A percentile compares a stretch with the other conserved stretches of the same genome.
Evolutionary conservation across 2,329 filamentous ascomycete genomes (phyloP).

Genomic region (Paecilomyces variotii): DNA sequence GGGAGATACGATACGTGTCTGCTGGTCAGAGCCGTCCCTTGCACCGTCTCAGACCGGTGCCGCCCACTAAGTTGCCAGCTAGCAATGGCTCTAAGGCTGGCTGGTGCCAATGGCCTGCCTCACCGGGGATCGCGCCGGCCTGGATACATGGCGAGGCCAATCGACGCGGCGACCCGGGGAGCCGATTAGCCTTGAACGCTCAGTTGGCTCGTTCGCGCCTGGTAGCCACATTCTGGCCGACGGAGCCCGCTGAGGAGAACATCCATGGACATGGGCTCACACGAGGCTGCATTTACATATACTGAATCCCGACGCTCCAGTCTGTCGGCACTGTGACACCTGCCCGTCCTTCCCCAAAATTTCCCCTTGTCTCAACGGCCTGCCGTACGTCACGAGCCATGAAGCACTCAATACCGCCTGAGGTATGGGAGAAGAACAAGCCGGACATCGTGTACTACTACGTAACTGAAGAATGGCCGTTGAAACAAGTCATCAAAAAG

Average conservation of each 20-base stretch:
- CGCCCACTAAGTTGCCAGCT: background rate
- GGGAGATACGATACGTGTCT: conserved; percentile 1
- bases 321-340: conserved; percentile 7
- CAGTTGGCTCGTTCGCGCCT: background rate
- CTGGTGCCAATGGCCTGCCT: background rate
- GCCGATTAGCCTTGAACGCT: background rate
- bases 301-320: conserved; percentile 1
- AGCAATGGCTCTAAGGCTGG: background rate
- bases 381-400: conserved; percentile 20
- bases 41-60: background rate
- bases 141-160: background rate
- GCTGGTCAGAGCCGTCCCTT: background rate
- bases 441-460: conserved; percentile 33
- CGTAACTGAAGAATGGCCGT: conserved; percentile 38
- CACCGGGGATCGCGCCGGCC: background rate
- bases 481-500: conserved; percentile 39
- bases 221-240: background rate
- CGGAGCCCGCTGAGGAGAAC: background rate
- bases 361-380: conserved; percentile 27
- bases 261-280: conserved; percentile 17
- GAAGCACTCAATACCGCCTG: conserved; percentile 36
- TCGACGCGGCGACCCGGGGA: background rate
- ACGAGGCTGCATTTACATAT: conserved; percentile 16
- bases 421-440: conserved; percentile 38
- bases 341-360: conserved; percentile 20